These are phyloP conservation scores for Hanseniaspora lindneri DNA, from an alignment of 805 yeast genomes.

Conservation along the genomic window DNA sequence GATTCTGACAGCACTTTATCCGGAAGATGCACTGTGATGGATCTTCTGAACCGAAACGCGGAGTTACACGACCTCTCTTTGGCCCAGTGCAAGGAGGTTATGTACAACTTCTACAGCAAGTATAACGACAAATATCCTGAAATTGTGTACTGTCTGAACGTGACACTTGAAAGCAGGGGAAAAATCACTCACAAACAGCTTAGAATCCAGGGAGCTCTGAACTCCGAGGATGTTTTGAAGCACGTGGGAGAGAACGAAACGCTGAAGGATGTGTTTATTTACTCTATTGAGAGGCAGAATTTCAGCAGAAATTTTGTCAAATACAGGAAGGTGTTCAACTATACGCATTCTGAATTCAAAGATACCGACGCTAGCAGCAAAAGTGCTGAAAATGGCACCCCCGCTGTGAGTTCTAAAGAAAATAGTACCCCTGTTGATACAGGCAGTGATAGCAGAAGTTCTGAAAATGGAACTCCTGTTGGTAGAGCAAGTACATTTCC, in stretches of 20 bases:
- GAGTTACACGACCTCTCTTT: too few species aligned
- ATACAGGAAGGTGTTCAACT: constrained; percentile 2
- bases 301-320: not conserved
- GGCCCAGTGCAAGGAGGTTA: not conserved
- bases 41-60: constrained; percentile 8
- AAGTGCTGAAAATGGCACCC: not conserved
- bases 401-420: not conserved
- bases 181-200: not conserved
- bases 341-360: too few species aligned
- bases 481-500: constrained; percentile 4
- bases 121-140: constrained; percentile 2
- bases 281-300: not conserved
- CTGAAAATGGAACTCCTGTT: not conserved
- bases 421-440: not conserved
- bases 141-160: not conserved
- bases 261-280: not conserved
- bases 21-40: constrained; percentile 8
- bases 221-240: not conserved
- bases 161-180: not conserved
- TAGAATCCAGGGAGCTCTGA: not conserved
- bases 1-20: not conserved
- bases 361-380: too few species aligned
- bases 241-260: not conserved
- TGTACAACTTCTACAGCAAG: constrained; percentile 1
- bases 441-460: too few species aligned